A percentile compares a stretch with the other conserved stretches of the same genome.
Evolutionary conservation across 352 stramenopile species (phyloP).

Genomic region (Globisporangium paddicum): DNA sequence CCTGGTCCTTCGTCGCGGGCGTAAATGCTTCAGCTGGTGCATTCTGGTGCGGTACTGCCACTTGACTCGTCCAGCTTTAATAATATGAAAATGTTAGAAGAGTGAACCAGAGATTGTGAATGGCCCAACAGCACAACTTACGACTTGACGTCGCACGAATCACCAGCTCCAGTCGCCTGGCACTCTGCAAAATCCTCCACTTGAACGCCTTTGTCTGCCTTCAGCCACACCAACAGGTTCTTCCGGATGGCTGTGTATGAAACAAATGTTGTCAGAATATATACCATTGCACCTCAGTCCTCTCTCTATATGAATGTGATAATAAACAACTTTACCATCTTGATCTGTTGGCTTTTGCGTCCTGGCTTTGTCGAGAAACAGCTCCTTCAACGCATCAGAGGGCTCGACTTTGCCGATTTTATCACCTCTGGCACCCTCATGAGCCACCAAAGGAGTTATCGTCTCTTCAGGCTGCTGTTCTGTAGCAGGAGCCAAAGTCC

Average conservation of each 20-base stretch:
- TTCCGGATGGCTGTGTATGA: slow-evolving; percentile 21
- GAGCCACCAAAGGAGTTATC: neutral
- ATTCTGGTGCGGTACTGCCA: neutral
- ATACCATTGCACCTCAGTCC: neutral
- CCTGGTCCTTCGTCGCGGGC: slow-evolving; percentile 4
- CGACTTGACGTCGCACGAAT: slow-evolving; percentile 38
- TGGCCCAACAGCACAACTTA: slow-evolving; percentile 10
- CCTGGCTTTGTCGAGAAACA: neutral
- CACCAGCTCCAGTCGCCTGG: slow-evolving; percentile 20
- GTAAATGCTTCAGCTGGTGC: slow-evolving; percentile 11
- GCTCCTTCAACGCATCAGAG: neutral
- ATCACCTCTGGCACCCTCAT: neutral
- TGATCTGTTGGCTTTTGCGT: neutral
- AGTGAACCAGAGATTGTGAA: neutral
- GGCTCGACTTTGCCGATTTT: neutral
- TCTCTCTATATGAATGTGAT: no score
- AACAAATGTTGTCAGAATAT: neutral
- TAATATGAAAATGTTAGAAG: neutral
- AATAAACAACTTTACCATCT: neutral
- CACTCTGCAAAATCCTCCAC: slow-evolving; percentile 34
- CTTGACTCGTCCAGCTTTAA: slow-evolving; percentile 37
- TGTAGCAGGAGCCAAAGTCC: neutral
- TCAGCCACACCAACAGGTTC: slow-evolving; percentile 42
- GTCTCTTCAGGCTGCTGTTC: neutral
- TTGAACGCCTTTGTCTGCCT: slow-evolving; percentile 45